These are phyloP conservation scores for Spergularia bocconei DNA, from an alignment of 148 eudicot species.

Conservation along the genomic window DNA sequence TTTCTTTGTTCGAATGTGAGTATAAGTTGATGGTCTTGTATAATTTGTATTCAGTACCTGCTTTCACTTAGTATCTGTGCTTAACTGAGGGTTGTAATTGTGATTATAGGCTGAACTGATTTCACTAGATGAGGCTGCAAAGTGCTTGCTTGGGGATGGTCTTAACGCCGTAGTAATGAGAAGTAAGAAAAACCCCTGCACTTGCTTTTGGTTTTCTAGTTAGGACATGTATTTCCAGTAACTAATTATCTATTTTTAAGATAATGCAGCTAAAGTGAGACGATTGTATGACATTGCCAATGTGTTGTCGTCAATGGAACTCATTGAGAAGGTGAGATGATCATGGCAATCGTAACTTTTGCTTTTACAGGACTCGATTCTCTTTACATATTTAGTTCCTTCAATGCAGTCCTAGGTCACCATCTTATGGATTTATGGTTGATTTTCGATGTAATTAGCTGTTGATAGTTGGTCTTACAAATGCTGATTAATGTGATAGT, in stretches of 20 bases:
- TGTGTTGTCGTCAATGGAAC: constrained; percentile 84
- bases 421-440: too few relatives aligned
- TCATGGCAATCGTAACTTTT: neutral
- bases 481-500: too few relatives aligned
- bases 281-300: constrained; percentile 94
- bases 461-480: too few relatives aligned
- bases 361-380: neutral
- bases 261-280: constrained; percentile 90
- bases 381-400: neutral
- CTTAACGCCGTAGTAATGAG: constrained; percentile 57
- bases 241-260: constrained; percentile 39
- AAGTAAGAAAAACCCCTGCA: constrained; percentile 45
- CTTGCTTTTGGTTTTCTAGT: constrained; percentile 14
- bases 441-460: neutral
- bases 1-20: constrained; percentile 84
- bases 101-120: constrained; percentile 60
- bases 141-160: constrained; percentile 79
- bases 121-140: constrained; percentile 92
- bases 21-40: neutral
- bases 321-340: constrained; percentile 77
- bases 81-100: neutral
- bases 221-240: constrained; percentile 5
- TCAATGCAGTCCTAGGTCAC: neutral
- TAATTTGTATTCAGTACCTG: neutral
- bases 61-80: neutral